Evolutionary conservation across 1,139 yeast genomes (phyloP).

Genomic region (Trichomonascaceae sp.): DNA sequence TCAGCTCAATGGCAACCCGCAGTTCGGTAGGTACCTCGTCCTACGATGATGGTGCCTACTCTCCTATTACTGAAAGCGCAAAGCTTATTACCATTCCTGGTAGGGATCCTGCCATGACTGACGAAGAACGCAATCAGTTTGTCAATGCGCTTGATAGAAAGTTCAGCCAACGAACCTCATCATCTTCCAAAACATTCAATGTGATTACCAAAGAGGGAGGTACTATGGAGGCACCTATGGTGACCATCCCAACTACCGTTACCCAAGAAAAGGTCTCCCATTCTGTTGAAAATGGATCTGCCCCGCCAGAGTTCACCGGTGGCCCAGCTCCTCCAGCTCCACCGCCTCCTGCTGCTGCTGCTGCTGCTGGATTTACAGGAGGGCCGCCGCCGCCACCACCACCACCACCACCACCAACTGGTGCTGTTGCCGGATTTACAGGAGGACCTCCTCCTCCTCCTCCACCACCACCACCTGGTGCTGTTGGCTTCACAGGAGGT

Average conservation of each 20-base stretch:
- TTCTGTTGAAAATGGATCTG: slow-evolving; percentile 9
- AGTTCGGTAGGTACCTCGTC: not conserved
- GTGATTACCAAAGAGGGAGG: too few species aligned
- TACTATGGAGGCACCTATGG: not conserved
- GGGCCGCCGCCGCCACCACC: slow-evolving; percentile 25
- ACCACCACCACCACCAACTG: slow-evolving; percentile 19
- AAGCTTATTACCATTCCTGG: slow-evolving; percentile 12
- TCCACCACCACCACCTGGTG: slow-evolving; percentile 30
- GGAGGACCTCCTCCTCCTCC: slow-evolving; percentile 13
- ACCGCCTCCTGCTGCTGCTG: slow-evolving; percentile 16
- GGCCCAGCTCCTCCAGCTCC: slow-evolving; percentile 25
- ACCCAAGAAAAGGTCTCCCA: not conserved
- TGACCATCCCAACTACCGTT: not conserved
- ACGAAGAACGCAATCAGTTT: slow-evolving; percentile 5
- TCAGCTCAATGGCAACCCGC: not conserved
- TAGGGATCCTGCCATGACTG: slow-evolving; percentile 4
- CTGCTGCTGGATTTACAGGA: slow-evolving; percentile 9
- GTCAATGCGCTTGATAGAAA: slow-evolving; percentile 7
- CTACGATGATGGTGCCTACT: slow-evolving; percentile 1
- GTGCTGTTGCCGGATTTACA: slow-evolving; percentile 6
- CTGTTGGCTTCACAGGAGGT: slow-evolving; percentile 13
- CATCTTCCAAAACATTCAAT: too few species aligned
- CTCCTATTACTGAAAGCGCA: slow-evolving; percentile 14
- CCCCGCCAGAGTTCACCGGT: slow-evolving; percentile 15
- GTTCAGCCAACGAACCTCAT: slow-evolving; percentile 3